Conservation (phyloP, 2,329 filamentous ascomycete genomes). For the Rasamsonia emersonii region DNA sequence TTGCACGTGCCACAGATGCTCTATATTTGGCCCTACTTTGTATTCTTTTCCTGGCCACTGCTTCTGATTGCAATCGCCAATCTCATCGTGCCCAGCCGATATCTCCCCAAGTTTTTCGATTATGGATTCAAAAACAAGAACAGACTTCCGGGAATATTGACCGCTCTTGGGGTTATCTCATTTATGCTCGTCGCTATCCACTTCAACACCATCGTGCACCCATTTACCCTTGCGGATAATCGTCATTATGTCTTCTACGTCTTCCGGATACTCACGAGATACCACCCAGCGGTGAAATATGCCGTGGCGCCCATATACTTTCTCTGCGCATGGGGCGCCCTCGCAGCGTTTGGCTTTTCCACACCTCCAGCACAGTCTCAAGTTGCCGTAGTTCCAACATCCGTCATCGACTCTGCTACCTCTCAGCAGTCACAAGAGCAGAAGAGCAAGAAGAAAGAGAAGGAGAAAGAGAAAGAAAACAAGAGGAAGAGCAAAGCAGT, state of each 20-base stretch:
- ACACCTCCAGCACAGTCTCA: slow-evolving; percentile 15
- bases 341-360: slow-evolving; percentile 51
- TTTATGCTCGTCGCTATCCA: slow-evolving; percentile 49
- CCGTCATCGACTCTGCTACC: slow-evolving; percentile 8
- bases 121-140: slow-evolving; percentile 24
- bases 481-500: slow-evolving; percentile 16
- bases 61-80: slow-evolving; percentile 49
- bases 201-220: slow-evolving; percentile 88
- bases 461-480: slow-evolving; percentile 14
- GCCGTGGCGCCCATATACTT: slow-evolving; percentile 63
- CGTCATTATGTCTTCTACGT: slow-evolving; percentile 96
- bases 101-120: slow-evolving; percentile 26
- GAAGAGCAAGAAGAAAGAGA: slow-evolving; percentile 12
- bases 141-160: slow-evolving; percentile 30
- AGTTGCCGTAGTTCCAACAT: slow-evolving; percentile 12
- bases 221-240: slow-evolving; percentile 93
- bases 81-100: slow-evolving; percentile 22
- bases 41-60: slow-evolving; percentile 82
- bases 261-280: slow-evolving; percentile 73
- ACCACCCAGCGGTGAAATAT: slow-evolving; percentile 56
- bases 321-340: slow-evolving; percentile 58
- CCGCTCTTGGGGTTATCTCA: slow-evolving; percentile 28
- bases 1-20: slow-evolving; percentile 87
- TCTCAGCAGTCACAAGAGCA: slow-evolving; percentile 10
- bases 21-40: slow-evolving; percentile 85